Conservation (phyloP, 495 filamentous ascomycete species). For the Ascobolus immersus region DNA sequence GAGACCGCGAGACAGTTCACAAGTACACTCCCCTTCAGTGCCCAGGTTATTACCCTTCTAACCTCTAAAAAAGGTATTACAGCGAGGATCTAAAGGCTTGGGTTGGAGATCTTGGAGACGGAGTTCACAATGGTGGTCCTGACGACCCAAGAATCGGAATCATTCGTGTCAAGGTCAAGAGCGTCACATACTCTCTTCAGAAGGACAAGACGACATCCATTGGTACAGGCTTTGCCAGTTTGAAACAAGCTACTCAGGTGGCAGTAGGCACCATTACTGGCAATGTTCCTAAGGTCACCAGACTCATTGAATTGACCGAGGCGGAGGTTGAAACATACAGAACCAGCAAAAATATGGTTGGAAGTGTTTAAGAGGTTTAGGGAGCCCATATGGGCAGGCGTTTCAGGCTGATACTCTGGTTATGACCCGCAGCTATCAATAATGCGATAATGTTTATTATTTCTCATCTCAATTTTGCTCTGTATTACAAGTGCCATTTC, state of each 20-base stretch:
- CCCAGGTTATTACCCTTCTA: too few relatives aligned
- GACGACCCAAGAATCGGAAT: slow-evolving; percentile 57
- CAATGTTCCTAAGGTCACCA: slow-evolving; percentile 45
- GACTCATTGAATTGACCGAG: slow-evolving; percentile 48
- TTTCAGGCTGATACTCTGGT: too few relatives aligned
- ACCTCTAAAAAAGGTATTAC: slow-evolving; percentile 23
- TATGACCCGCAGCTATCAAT: too few relatives aligned
- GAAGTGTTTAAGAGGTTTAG: too few relatives aligned
- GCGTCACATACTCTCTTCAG: slow-evolving; percentile 34
- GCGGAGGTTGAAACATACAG: slow-evolving; percentile 34
- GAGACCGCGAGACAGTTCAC: slow-evolving; percentile 37
- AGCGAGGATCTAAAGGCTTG: slow-evolving; percentile 52
- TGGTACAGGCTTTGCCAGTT: too few relatives aligned
- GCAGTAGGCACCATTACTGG: slow-evolving; percentile 53
- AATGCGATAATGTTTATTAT: too few relatives aligned
- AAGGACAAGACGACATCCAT: slow-evolving; percentile 30
- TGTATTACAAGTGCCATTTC: too few relatives aligned
- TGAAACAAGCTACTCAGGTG: too few relatives aligned
- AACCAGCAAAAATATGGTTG: slow-evolving; percentile 15
- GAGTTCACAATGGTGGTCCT: slow-evolving; percentile 56
- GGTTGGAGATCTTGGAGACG: slow-evolving; percentile 78
- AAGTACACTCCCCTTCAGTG: slow-evolving; percentile 30
- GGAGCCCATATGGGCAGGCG: too few relatives aligned
- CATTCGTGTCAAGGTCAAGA: slow-evolving; percentile 37
- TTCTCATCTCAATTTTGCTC: too few relatives aligned